phyloP scores from a whole-genome alignment of 352 stramenopile genomes.

The Phytophthora sansomeana region DNA sequence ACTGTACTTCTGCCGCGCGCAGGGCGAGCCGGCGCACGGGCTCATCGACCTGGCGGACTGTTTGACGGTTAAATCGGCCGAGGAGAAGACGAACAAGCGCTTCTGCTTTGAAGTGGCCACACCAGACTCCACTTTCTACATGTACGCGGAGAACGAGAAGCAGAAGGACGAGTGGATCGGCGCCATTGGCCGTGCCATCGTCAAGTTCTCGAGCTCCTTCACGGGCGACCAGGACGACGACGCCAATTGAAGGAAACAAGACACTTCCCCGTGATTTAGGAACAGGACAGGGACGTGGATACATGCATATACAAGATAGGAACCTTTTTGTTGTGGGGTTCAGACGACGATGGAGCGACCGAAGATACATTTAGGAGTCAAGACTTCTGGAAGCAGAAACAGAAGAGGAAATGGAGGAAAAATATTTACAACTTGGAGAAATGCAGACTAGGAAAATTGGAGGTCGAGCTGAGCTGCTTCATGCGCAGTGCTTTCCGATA shows the following conservation, averaged over 20 bases:
- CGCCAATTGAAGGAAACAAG: slow-evolving; percentile 12
- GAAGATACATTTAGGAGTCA: slow-evolving; percentile 9
- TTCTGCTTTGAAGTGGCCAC: slow-evolving; percentile 93
- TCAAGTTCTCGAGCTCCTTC: slow-evolving; percentile 97
- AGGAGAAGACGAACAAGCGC: slow-evolving; percentile 93
- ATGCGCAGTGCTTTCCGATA: slow-evolving; percentile 27
- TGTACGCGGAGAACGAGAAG: slow-evolving; percentile 93
- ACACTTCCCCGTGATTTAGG: neutral
- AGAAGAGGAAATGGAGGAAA: slow-evolving; percentile 12
- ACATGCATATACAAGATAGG: slow-evolving; percentile 9
- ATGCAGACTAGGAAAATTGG: slow-evolving; percentile 7
- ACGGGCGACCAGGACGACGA: slow-evolving; percentile 91
- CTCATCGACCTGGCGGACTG: slow-evolving; percentile 92
- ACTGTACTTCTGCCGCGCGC: slow-evolving; percentile 87
- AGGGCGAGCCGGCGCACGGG: slow-evolving; percentile 83
- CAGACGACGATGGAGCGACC: too few species aligned
- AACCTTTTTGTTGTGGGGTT: neutral
- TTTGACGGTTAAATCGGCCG: slow-evolving; percentile 91
- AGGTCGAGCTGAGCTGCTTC: slow-evolving; percentile 22
- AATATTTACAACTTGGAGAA: slow-evolving; percentile 45
- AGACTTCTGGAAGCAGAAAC: slow-evolving; percentile 9
- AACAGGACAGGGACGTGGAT: slow-evolving; percentile 4
- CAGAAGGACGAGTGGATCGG: slow-evolving; percentile 95
- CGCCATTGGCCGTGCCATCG: slow-evolving; percentile 96
- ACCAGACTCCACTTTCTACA: slow-evolving; percentile 91